Conservation (phyloP, 345 rosid species). For the Hibiscus mutabilis region DNA sequence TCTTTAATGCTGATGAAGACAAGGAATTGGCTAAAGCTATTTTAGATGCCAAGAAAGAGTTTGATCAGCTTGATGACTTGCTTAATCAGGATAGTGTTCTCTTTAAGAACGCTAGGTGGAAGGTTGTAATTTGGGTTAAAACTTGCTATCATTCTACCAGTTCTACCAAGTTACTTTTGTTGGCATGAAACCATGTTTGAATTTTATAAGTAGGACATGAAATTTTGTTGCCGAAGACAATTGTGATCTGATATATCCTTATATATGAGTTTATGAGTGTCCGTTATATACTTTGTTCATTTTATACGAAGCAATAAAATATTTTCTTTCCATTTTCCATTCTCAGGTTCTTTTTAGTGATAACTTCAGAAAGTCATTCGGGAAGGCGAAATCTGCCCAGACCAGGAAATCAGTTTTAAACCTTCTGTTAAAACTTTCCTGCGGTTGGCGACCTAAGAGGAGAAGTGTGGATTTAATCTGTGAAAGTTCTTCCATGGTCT, state of each 20-base stretch:
- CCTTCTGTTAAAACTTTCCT: slow-evolving; percentile 28
- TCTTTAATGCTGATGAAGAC: slow-evolving; percentile 37
- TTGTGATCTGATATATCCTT: background rate
- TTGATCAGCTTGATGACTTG: slow-evolving; percentile 34
- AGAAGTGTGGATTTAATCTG: slow-evolving; percentile 23
- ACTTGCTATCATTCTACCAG: background rate
- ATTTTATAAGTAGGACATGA: no score
- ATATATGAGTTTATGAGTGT: background rate
- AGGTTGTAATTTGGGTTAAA: slow-evolving; percentile 18
- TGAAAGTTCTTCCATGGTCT: slow-evolving; percentile 25
- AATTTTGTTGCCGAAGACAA: no score
- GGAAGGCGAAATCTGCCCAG: slow-evolving; percentile 22
- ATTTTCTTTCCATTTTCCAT: background rate
- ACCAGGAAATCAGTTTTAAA: slow-evolving; percentile 20
- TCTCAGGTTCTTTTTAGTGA: slow-evolving; percentile 47
- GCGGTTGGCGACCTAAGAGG: slow-evolving; percentile 50
- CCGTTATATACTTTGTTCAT: background rate
- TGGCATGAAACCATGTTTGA: no score
- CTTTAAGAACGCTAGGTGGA: no score
- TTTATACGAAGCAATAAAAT: background rate
- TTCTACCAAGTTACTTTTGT: background rate
- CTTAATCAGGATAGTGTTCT: slow-evolving; percentile 10
- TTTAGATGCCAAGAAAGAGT: slow-evolving; percentile 28
- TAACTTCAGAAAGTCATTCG: slow-evolving; percentile 37
- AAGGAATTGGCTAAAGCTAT: slow-evolving; percentile 22